Evolutionary conservation across 108 stramenopile species (phyloP), one percentile per base, ranked within the genome.

Genomic region (Asterionellopsis glacialis): DNA sequence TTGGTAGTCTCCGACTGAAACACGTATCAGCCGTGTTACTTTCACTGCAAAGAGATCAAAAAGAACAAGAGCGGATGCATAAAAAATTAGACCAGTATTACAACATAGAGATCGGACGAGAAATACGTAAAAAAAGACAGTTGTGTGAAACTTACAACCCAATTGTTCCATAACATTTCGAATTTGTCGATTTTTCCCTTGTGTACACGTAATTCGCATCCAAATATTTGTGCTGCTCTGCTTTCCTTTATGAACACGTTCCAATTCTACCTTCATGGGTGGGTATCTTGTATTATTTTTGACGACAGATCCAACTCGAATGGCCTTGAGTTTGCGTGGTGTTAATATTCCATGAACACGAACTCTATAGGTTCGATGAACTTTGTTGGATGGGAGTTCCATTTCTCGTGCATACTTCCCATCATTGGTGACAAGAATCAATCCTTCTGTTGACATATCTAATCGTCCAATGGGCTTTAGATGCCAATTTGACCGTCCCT

Each of bases 371-470:
- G 79, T 80, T 55, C 90, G 69, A 78, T 85, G 87, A 14, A 87
- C 38, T 51, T 72, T 51, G 55, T 79, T 74, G n/a, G 40, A 51
- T 22, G 89, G 89, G 41, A 88, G 61, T 67, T 91, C 90, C 72
- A 91, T 68, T 44, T 79, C 65, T 45, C 86, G 61, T 11, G 84
- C 82, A 49, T 85, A 91, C 9, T 65, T 57, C 21, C 87, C 87
- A 61, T 85, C 77, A 63, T 88, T 88, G 25, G 91, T 88, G 15
- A 92, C 62, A 18, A 92, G 61, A 45, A 88, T 77, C 12, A 92
- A 64, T 21, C 91, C 91, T 69, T 88, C 87, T 11, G 91, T 87
- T 51, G 74, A 75, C 70, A 88, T 86, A 59, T 92, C 91, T 13
- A 92, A 59, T 48, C 87, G 61, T 23, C 90, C 87, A 47, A 92